Evolutionary conservation across 257 asterid genomes (phyloP).

Genomic region (Penstemon eatonii): DNA sequence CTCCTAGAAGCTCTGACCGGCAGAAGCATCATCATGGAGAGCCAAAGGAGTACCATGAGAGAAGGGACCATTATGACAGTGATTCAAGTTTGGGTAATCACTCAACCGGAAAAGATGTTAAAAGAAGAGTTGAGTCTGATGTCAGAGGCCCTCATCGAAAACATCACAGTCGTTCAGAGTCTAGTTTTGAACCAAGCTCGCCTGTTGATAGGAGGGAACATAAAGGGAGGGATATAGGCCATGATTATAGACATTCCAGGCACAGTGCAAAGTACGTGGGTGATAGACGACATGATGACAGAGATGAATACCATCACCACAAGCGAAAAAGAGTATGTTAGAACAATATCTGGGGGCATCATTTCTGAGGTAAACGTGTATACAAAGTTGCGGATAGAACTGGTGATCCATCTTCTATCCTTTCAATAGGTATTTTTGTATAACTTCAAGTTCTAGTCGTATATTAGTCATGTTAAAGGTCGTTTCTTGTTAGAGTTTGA

Average conservation of each 20-base stretch:
- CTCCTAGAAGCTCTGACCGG: constrained; percentile 44
- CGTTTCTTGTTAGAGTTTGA: constrained; percentile 33
- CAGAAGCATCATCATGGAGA: constrained; percentile 47
- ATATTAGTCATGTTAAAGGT: constrained; percentile 32
- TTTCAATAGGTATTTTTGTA: constrained; percentile 50
- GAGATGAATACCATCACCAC: constrained; percentile 37
- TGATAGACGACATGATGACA: constrained; percentile 32
- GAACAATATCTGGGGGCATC: constrained; percentile 35
- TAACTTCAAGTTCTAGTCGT: constrained; percentile 39
- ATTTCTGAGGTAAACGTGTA: constrained; percentile 41
- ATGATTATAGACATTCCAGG: constrained; percentile 34
- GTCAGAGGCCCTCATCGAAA: constrained; percentile 34
- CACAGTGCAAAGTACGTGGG: constrained; percentile 31
- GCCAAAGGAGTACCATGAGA: constrained; percentile 46
- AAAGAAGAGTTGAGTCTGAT: constrained; percentile 35
- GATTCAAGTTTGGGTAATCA: constrained; percentile 52
- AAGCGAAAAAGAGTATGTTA: constrained; percentile 46
- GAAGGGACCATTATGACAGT: constrained; percentile 43
- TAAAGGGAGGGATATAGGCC: constrained; percentile 35
- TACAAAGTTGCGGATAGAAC: constrained; percentile 34
- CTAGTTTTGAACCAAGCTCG: constrained; percentile 27
- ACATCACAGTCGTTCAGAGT: constrained; percentile 26
- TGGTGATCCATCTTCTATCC: constrained; percentile 41
- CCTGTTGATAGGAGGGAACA: constrained; percentile 33
- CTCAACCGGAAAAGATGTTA: constrained; percentile 35